Evolutionary conservation across 768 basidiomycete species (phyloP).

Genomic region (Lentinula raphanica): DNA sequence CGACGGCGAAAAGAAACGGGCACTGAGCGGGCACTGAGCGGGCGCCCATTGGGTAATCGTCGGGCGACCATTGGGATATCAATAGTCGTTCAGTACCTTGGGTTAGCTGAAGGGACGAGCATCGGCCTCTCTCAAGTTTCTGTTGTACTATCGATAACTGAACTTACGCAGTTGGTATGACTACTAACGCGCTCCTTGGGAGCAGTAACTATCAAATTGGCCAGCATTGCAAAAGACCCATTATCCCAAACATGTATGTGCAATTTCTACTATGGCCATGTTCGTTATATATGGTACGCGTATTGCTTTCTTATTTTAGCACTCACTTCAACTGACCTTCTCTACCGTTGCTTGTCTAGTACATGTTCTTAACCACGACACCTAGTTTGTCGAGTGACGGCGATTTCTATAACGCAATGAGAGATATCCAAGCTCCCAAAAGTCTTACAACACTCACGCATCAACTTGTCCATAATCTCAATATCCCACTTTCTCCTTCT

Average conservation of each 20-base stretch:
- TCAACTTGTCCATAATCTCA: not conserved
- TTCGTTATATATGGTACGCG: not conserved
- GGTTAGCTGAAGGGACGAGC: too few species aligned
- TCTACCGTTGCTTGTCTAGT: constrained; percentile 5
- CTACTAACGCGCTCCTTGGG: not conserved
- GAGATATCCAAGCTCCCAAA: not conserved
- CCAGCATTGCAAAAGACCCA: not conserved
- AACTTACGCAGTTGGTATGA: not conserved
- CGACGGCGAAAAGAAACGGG: too few species aligned
- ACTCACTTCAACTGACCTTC: not conserved
- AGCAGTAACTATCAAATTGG: not conserved
- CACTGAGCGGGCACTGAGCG: too few species aligned
- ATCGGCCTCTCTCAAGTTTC: too few species aligned
- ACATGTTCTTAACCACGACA: not conserved
- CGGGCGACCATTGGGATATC: too few species aligned
- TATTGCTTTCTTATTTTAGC: not conserved
- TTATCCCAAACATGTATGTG: not conserved
- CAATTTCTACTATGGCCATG: not conserved
- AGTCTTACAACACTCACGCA: not conserved
- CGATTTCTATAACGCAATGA: not conserved
- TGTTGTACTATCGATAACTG: too few species aligned
- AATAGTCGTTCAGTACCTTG: too few species aligned
- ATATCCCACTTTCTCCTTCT: not conserved
- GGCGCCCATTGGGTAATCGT: too few species aligned
- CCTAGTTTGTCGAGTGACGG: not conserved